Conservation (phyloP, 2,329 filamentous ascomycete genomes). For the Mycosphaerella arachidis region DNA sequence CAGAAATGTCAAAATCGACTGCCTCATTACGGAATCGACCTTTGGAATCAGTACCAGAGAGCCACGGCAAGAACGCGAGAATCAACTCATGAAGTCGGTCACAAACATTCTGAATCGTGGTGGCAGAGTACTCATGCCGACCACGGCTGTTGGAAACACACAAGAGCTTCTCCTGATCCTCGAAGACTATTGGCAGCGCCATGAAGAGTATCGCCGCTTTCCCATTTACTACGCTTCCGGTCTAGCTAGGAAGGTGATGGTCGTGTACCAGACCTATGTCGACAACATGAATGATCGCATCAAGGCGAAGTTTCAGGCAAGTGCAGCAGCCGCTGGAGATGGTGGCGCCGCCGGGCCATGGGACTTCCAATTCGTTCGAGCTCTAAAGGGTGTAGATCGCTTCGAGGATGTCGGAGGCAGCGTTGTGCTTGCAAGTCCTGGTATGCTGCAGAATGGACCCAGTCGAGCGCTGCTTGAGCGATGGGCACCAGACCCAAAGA, state of each 20-base stretch:
- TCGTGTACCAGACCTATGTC: slow-evolving; percentile 97
- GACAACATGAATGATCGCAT: slow-evolving; percentile 99
- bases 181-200: slow-evolving; percentile 93
- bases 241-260: slow-evolving; percentile 92
- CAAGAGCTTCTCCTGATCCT: slow-evolving; percentile 92
- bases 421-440: slow-evolving; percentile 94
- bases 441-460: slow-evolving; percentile 97
- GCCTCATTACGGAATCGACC: slow-evolving; percentile 94
- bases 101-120: slow-evolving; percentile 87
- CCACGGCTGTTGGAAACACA: slow-evolving; percentile 88
- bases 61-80: slow-evolving; percentile 83
- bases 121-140: slow-evolving; percentile 87
- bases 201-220: slow-evolving; percentile 79
- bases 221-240: slow-evolving; percentile 98
- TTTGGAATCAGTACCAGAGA: slow-evolving; percentile 94
- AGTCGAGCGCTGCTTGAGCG: slow-evolving; percentile 87
- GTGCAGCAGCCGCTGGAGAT: slow-evolving; percentile 78
- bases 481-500: slow-evolving; percentile 94
- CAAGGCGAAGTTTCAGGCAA: slow-evolving; percentile 78
- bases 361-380: slow-evolving; percentile 94
- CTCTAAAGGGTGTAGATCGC: slow-evolving; percentile 84
- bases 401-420: slow-evolving; percentile 95
- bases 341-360: slow-evolving; percentile 74
- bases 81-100: slow-evolving; percentile 91
- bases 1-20: slow-evolving; percentile 83